phyloP scores from a whole-genome alignment of 331 rosid genomes.

The Pyracantha coccinea region DNA sequence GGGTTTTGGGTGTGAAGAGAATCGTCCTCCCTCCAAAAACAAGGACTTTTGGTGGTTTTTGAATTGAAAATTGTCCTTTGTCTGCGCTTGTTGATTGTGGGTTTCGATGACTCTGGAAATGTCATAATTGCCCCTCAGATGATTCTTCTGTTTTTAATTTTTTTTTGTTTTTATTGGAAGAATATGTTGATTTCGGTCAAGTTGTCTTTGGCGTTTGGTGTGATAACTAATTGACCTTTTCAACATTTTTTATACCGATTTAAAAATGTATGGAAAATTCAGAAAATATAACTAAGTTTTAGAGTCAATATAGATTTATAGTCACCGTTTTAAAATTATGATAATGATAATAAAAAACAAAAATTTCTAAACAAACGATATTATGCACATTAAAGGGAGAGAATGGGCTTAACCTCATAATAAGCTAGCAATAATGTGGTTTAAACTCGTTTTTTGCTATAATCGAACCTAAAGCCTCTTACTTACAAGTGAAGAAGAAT shows the following conservation, averaged over 20 bases:
- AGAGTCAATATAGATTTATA: too few species aligned
- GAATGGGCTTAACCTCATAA: too few species aligned
- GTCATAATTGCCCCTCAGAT: background rate
- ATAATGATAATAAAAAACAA: too few species aligned
- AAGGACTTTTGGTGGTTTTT: background rate
- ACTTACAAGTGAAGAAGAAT: too few species aligned
- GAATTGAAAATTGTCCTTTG: background rate
- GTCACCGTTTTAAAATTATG: too few species aligned
- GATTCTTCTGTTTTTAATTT: background rate
- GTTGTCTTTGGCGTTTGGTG: background rate
- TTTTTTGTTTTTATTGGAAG: background rate
- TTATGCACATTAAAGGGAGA: too few species aligned
- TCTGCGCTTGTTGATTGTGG: background rate
- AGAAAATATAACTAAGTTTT: too few species aligned
- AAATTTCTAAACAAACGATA: too few species aligned
- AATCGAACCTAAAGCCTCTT: too few species aligned
- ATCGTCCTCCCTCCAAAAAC: conserved; percentile 4
- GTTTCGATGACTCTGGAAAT: background rate
- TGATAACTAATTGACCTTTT: background rate
- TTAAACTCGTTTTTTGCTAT: too few species aligned
- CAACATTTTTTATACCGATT: background rate
- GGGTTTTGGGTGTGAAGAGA: background rate
- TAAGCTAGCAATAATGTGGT: too few species aligned
- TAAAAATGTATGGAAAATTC: too few species aligned
- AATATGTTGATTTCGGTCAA: background rate